Evolutionary conservation across 2,329 filamentous ascomycete genomes (phyloP).

Genomic region (Colletotrichum zoysiae): DNA sequence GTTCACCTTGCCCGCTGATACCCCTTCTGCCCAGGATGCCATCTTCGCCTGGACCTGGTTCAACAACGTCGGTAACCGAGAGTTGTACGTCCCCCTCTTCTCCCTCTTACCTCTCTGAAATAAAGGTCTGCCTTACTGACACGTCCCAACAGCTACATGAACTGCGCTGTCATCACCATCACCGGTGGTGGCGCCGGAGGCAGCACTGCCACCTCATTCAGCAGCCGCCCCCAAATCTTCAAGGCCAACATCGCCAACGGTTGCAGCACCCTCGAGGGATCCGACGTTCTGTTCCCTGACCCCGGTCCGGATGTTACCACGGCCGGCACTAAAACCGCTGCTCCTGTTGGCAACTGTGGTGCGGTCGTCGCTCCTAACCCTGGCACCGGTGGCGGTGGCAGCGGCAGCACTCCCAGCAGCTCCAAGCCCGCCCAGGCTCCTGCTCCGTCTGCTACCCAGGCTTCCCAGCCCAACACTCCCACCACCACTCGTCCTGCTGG

Average conservation of each 20-base stretch:
- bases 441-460: slow-evolving; percentile 40
- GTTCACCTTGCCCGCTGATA: slow-evolving; percentile 75
- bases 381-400: slow-evolving; percentile 43
- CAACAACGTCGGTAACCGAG: slow-evolving; percentile 81
- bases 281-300: slow-evolving; percentile 74
- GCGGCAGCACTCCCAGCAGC: slow-evolving; percentile 23
- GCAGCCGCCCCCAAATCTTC: slow-evolving; percentile 74
- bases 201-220: slow-evolving; percentile 56
- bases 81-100: slow-evolving; percentile 63
- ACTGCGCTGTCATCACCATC: slow-evolving; percentile 80
- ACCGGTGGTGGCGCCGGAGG: slow-evolving; percentile 52
- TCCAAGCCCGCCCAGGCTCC: slow-evolving; percentile 38
- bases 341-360: slow-evolving; percentile 53
- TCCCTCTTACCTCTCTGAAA: background rate
- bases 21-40: slow-evolving; percentile 67
- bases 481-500: slow-evolving; percentile 37
- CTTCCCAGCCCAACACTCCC: slow-evolving; percentile 15
- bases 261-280: slow-evolving; percentile 69
- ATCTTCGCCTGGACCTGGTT: slow-evolving; percentile 84
- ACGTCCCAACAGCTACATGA: slow-evolving; percentile 72
- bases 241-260: slow-evolving; percentile 74
- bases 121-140: slow-evolving; percentile 8
- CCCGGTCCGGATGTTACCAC: slow-evolving; percentile 69
- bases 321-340: slow-evolving; percentile 52
- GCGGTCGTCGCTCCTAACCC: slow-evolving; percentile 50